phyloP scores from a whole-genome alignment of 257 asterid genomes.

The Gynochthodes officinalis region DNA sequence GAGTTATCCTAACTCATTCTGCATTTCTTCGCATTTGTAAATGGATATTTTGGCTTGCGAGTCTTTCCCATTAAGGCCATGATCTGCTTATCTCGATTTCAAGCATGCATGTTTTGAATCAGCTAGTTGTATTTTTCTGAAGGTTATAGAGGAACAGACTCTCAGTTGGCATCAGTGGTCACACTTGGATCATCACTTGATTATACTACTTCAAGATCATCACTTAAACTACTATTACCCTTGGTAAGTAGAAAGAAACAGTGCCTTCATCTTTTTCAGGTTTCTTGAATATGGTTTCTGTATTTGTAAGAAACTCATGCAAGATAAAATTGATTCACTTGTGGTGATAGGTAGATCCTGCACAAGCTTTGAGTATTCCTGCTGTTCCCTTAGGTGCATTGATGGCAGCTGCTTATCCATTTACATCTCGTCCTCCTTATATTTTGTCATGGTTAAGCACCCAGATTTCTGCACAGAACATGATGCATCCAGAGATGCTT shows the following conservation, averaged over 20 bases:
- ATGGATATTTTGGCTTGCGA: not conserved
- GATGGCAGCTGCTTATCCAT: conserved; percentile 20
- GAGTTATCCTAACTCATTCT: not conserved
- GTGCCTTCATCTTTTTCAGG: not conserved
- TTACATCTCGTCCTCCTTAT: conserved; percentile 28
- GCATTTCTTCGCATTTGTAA: not conserved
- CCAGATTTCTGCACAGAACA: conserved; percentile 24
- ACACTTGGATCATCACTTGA: conserved; percentile 26
- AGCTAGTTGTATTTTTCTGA: not conserved
- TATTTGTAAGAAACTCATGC: not conserved
- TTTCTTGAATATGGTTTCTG: not conserved
- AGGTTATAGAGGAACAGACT: conserved; percentile 17
- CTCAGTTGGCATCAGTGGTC: conserved; percentile 16
- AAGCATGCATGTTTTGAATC: not conserved
- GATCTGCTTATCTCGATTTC: not conserved
- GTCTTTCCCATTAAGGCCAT: not conserved
- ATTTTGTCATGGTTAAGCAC: conserved; percentile 19
- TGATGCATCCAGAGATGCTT: conserved; percentile 23
- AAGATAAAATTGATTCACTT: not conserved
- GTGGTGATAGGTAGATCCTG: conserved; percentile 19
- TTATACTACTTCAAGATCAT: conserved; percentile 25
- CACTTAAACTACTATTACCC: conserved; percentile 17
- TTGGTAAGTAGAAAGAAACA: conserved; percentile 15
- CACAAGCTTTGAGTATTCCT: conserved; percentile 19
- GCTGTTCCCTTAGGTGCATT: conserved; percentile 21